Conservation (phyloP, 148 eudicot species). For the Simmondsia chinensis region DNA sequence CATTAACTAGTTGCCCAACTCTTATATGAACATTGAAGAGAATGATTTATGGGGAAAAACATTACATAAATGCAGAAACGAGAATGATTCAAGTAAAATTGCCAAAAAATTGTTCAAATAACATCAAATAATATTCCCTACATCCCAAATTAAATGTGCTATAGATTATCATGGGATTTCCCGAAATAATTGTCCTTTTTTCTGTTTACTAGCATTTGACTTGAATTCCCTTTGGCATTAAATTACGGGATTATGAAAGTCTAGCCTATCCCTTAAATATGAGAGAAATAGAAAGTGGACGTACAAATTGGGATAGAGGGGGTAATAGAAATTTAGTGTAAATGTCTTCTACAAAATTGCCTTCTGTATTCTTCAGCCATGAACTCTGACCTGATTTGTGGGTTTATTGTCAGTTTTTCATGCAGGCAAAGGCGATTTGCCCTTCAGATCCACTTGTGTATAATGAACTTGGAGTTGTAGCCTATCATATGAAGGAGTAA, state of each 20-base stretch:
- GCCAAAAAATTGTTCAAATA: too few species aligned
- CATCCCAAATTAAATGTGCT: too few species aligned
- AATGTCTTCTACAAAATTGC: background rate
- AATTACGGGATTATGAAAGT: background rate
- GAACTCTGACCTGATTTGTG: conserved; percentile 8
- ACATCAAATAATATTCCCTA: too few species aligned
- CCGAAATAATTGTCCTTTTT: too few species aligned
- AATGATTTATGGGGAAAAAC: too few species aligned
- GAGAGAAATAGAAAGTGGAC: too few species aligned
- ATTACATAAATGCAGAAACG: too few species aligned
- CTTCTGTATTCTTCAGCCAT: background rate
- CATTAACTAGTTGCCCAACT: background rate
- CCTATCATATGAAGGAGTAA: conserved; percentile 96
- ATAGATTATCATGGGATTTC: too few species aligned
- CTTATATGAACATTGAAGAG: background rate
- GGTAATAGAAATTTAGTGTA: background rate
- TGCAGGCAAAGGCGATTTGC: conserved; percentile 84
- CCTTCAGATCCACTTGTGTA: conserved; percentile 93
- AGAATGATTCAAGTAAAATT: too few species aligned
- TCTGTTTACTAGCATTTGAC: background rate
- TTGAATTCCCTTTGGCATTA: background rate
- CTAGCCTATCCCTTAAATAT: too few species aligned
- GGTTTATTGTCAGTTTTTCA: conserved; percentile 61
- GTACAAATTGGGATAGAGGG: background rate
- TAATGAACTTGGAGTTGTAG: conserved; percentile 95